Conservation (phyloP, 2,329 filamentous ascomycete genomes). For the Rhinocladiella similis region DNA sequence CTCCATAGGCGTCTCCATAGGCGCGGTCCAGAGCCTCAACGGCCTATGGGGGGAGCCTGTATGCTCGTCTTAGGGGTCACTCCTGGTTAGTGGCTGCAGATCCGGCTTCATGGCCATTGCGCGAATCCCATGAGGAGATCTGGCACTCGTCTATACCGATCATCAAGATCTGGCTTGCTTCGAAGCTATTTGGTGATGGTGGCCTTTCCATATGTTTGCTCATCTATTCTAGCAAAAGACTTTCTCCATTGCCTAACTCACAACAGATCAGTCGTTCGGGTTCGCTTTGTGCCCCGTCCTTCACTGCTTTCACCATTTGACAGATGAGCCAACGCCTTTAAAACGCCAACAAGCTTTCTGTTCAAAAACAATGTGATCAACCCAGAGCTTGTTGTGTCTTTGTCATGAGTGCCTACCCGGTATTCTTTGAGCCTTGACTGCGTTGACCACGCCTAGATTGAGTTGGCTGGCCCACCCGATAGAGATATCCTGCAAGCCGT, state of each 20-base stretch:
- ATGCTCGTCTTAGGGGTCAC: no score
- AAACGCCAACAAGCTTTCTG: slow-evolving; percentile 46
- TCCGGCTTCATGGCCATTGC: no score
- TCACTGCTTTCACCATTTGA: slow-evolving; percentile 33
- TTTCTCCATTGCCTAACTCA: slow-evolving; percentile 59
- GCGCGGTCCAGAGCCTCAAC: no score
- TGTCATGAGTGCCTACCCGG: slow-evolving; percentile 62
- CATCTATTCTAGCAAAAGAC: slow-evolving; percentile 48
- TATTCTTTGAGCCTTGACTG: slow-evolving; percentile 55
- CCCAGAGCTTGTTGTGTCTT: slow-evolving; percentile 30
- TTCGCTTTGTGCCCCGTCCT: no score
- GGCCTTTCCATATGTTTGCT: neutral
- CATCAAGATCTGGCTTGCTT: no score
- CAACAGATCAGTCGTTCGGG: slow-evolving; percentile 49
- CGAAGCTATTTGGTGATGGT: no score
- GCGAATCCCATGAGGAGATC: no score
- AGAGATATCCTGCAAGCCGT: slow-evolving; percentile 65
- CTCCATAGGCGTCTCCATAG: no score
- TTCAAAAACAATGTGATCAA: slow-evolving; percentile 42
- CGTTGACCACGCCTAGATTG: slow-evolving; percentile 65
- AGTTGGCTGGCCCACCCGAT: slow-evolving; percentile 54
- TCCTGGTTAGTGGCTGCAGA: no score
- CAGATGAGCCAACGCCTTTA: slow-evolving; percentile 36
- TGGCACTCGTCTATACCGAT: no score
- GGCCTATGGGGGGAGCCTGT: no score